These are phyloP conservation scores for Oropetium thomaeum DNA, from an alignment of 176 grass and related monocot species.

Conservation along the genomic window DNA sequence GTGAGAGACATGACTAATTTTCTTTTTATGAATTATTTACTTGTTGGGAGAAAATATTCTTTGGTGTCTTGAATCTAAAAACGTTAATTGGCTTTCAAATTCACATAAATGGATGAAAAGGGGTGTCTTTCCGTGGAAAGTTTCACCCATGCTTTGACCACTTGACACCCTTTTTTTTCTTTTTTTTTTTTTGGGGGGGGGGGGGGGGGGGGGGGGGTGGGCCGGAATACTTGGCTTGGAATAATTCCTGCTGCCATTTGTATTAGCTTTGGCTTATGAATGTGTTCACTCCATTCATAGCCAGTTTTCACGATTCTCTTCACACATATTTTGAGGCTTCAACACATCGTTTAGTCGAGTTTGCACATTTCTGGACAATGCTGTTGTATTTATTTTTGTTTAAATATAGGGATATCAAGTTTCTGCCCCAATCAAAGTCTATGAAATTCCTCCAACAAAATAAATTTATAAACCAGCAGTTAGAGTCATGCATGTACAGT, in stretches of 20 bases:
- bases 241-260: background rate
- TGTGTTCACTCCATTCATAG: background rate
- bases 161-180: too few species aligned
- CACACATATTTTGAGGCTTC: conserved; percentile 1
- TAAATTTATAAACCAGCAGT: background rate
- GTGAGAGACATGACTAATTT: conserved; percentile 40
- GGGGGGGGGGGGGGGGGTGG: too few species aligned
- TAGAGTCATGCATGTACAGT: conserved; percentile 1
- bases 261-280: background rate
- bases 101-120: background rate
- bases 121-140: background rate
- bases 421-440: background rate
- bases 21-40: background rate
- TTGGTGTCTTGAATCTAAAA: background rate
- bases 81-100: background rate
- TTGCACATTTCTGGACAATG: background rate
- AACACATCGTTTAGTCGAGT: background rate
- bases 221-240: background rate
- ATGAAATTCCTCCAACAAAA: background rate
- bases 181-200: too few species aligned
- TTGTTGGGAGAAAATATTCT: background rate
- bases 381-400: background rate
- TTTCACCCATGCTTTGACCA: background rate
- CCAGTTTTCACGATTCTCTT: background rate
- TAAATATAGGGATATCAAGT: background rate